Conservation (phyloP, 1,284 basidiomycete species). For the Rhodotorula mucilaginosa region DNA sequence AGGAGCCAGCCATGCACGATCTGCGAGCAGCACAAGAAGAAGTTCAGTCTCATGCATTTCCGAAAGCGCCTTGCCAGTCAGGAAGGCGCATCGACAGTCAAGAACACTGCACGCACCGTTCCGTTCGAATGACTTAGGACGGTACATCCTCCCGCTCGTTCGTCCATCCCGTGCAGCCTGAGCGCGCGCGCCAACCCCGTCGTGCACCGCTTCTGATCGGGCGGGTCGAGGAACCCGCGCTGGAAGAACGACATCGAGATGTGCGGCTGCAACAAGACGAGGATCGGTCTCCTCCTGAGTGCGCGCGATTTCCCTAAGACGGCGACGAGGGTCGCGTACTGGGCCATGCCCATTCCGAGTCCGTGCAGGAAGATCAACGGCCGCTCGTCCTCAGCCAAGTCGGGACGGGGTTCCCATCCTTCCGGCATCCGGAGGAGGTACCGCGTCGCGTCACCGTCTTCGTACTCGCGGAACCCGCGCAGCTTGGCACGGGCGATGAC, state of each 20-base stretch:
- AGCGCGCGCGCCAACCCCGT: conserved; percentile 59
- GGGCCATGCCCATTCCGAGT: conserved; percentile 68
- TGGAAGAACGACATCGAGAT: conserved; percentile 82
- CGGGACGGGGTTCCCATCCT: conserved; percentile 58
- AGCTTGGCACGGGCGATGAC: conserved; percentile 63
- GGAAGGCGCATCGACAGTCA: too few species aligned
- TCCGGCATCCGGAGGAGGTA: conserved; percentile 54
- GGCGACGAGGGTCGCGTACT: conserved; percentile 49
- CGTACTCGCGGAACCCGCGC: conserved; percentile 18
- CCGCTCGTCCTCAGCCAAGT: conserved; percentile 47
- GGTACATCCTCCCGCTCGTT: conserved; percentile 59
- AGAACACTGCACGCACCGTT: conserved; percentile 49
- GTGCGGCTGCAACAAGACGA: conserved; percentile 77
- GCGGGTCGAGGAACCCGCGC: conserved; percentile 66
- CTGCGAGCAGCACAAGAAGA: conserved; percentile 47
- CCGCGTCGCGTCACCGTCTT: conserved; percentile 9
- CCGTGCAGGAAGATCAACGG: conserved; percentile 85
- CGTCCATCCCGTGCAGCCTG: conserved; percentile 60
- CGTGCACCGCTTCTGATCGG: conserved; percentile 62
- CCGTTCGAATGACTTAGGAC: conserved; percentile 80
- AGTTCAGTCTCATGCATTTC: too few species aligned
- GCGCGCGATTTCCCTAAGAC: conserved; percentile 46
- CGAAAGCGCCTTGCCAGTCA: too few species aligned
- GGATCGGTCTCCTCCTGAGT: conserved; percentile 67
- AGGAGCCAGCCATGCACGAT: conserved; percentile 80